These are phyloP conservation scores for Phaeosphaeria sp. DNA, from an alignment of 2,329 filamentous ascomycete species.

Conservation along the genomic window DNA sequence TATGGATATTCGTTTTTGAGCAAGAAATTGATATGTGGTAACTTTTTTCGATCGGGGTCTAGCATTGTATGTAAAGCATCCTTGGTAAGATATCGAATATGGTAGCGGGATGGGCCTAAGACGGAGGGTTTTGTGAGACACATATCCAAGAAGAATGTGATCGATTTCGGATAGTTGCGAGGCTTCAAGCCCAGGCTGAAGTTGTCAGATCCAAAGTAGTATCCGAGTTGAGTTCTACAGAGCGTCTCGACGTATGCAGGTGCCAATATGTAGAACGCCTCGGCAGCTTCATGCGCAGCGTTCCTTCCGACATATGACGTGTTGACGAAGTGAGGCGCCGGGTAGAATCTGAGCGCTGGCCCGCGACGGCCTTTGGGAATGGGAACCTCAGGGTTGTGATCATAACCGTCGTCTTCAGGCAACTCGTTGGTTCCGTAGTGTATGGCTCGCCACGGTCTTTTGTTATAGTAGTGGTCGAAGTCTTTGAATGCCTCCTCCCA, in stretches of 20 bases:
- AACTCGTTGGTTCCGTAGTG: too few species aligned
- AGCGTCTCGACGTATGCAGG: not conserved
- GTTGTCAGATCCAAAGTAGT: not conserved
- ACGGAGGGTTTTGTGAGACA: too few species aligned
- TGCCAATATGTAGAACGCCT: not conserved
- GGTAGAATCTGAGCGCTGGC: too few species aligned
- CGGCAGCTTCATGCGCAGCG: not conserved
- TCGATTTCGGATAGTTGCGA: not conserved
- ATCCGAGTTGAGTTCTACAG: not conserved
- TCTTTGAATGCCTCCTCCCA: not conserved
- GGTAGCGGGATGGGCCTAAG: too few species aligned
- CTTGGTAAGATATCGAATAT: too few species aligned
- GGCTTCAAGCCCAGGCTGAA: not conserved
- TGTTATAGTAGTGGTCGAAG: not conserved
- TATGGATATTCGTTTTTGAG: too few species aligned
- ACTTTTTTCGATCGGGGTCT: too few species aligned
- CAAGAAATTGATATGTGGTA: too few species aligned
- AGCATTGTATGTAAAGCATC: not conserved
- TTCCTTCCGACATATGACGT: too few species aligned
- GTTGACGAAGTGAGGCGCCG: too few species aligned
- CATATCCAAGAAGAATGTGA: not conserved
- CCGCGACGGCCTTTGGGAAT: too few species aligned
- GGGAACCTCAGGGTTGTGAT: too few species aligned
- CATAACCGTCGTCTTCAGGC: not conserved
- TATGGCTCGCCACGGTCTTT: not conserved